These are phyloP conservation scores for Nigrospora oryzae DNA, from an alignment of 2,329 filamentous ascomycete species.

Conservation along the genomic window DNA sequence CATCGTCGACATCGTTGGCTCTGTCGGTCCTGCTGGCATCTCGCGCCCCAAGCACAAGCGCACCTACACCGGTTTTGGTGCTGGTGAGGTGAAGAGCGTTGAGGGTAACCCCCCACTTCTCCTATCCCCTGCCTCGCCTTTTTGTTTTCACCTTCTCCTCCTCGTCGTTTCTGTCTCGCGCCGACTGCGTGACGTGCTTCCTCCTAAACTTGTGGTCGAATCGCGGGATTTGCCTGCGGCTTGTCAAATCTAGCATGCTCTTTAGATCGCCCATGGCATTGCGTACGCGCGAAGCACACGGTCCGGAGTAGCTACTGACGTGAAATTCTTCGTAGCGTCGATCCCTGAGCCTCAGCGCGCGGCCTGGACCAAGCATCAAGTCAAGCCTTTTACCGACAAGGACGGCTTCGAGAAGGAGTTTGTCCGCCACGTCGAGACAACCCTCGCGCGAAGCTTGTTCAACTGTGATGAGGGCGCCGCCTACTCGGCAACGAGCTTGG, in stretches of 20 bases:
- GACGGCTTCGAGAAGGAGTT: slow-evolving; percentile 83
- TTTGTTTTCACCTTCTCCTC: no score
- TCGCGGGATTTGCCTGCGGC: not conserved
- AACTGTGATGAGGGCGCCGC: slow-evolving; percentile 95
- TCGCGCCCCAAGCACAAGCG: slow-evolving; percentile 91
- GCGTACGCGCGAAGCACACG: no score
- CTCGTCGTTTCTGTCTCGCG: no score
- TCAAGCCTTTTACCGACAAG: slow-evolving; percentile 63
- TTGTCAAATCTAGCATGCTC: not conserved
- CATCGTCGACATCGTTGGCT: slow-evolving; percentile 77
- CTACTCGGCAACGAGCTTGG: slow-evolving; percentile 83
- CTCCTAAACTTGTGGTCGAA: no score
- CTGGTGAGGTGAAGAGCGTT: slow-evolving; percentile 85
- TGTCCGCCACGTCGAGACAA: slow-evolving; percentile 93
- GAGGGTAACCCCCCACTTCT: slow-evolving; percentile 50
- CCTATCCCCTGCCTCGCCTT: no score
- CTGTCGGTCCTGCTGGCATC: slow-evolving; percentile 78
- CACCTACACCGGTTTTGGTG: slow-evolving; percentile 89
- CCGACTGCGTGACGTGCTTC: no score
- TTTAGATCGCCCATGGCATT: not conserved
- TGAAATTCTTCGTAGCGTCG: slow-evolving; percentile 36
- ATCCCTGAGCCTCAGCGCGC: slow-evolving; percentile 85
- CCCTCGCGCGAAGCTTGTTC: slow-evolving; percentile 89
- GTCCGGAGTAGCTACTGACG: no score
- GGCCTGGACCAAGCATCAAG: slow-evolving; percentile 61